These are phyloP conservation scores for Vachellia collinsii DNA, from an alignment of 306 rosid genomes.

Conservation along the genomic window DNA sequence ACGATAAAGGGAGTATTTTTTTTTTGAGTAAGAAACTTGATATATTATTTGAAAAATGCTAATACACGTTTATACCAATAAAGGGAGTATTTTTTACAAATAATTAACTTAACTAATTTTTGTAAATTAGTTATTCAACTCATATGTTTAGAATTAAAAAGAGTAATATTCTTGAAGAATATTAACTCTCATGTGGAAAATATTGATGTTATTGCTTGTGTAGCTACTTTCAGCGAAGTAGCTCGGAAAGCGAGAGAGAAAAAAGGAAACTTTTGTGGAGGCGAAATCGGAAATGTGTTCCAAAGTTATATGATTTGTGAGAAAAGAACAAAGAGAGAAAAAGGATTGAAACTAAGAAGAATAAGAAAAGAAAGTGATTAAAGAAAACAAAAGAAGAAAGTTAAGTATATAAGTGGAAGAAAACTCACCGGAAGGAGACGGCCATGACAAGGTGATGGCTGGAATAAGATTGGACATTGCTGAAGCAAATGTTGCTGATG, in stretches of 20 bases:
- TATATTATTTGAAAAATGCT: too few relatives aligned
- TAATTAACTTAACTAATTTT: too few relatives aligned
- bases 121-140: too few relatives aligned
- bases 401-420: neutral
- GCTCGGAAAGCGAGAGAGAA: neutral
- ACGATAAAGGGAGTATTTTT: too few relatives aligned
- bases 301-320: neutral
- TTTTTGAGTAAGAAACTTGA: too few relatives aligned
- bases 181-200: neutral
- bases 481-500: slow-evolving; percentile 68
- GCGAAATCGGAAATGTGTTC: neutral
- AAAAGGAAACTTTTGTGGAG: neutral
- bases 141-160: too few relatives aligned
- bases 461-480: slow-evolving; percentile 74
- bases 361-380: neutral
- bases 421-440: slow-evolving; percentile 48
- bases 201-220: neutral
- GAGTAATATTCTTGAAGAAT: too few relatives aligned
- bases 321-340: neutral
- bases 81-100: too few relatives aligned
- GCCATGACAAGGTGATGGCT: slow-evolving; percentile 68
- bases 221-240: neutral
- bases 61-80: too few relatives aligned
- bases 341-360: neutral
- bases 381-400: neutral